Conservation (phyloP, 176 grass and related monocot genomes). For the Pontederia paniculata region DNA sequence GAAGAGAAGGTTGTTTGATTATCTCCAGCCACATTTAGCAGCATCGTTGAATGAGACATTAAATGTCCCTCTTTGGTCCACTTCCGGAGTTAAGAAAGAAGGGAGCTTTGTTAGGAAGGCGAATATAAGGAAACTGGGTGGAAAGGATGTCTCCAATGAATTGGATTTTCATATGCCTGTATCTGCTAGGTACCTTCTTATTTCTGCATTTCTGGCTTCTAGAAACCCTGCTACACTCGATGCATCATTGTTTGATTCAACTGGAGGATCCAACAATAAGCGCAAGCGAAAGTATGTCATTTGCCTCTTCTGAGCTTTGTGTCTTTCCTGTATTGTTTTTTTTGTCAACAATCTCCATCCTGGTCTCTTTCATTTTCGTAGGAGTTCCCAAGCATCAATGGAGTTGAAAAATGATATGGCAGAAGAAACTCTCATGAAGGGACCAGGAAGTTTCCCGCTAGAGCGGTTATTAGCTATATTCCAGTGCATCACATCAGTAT, state of each 20-base stretch:
- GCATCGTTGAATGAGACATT: conserved; percentile 73
- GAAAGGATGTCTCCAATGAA: conserved; percentile 32
- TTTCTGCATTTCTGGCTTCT: conserved; percentile 85
- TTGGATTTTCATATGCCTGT: conserved; percentile 91
- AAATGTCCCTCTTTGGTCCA: conserved; percentile 39
- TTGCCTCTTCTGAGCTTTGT: not conserved
- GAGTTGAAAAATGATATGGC: conserved; percentile 44
- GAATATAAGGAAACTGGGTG: conserved; percentile 30
- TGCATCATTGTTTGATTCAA: conserved; percentile 86
- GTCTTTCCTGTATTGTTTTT: conserved; percentile 5
- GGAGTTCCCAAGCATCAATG: conserved; percentile 35
- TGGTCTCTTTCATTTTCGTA: not conserved
- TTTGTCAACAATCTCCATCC: not conserved
- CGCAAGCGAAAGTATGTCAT: conserved; percentile 69
- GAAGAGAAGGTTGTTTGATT: conserved; percentile 68
- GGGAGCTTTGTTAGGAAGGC: conserved; percentile 25
- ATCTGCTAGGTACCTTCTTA: conserved; percentile 70
- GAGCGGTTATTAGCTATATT: conserved; percentile 96
- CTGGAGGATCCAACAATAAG: conserved; percentile 58
- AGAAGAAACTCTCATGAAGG: conserved; percentile 84
- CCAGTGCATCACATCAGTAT: conserved; percentile 83
- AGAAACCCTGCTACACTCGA: conserved; percentile 85
- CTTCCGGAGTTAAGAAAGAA: conserved; percentile 23
- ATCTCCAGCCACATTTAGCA: conserved; percentile 62
- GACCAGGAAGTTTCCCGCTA: conserved; percentile 80